These are phyloP conservation scores for Glaciozyma martinii DNA, from an alignment of 768 basidiomycete genomes.

Conservation along the genomic window DNA sequence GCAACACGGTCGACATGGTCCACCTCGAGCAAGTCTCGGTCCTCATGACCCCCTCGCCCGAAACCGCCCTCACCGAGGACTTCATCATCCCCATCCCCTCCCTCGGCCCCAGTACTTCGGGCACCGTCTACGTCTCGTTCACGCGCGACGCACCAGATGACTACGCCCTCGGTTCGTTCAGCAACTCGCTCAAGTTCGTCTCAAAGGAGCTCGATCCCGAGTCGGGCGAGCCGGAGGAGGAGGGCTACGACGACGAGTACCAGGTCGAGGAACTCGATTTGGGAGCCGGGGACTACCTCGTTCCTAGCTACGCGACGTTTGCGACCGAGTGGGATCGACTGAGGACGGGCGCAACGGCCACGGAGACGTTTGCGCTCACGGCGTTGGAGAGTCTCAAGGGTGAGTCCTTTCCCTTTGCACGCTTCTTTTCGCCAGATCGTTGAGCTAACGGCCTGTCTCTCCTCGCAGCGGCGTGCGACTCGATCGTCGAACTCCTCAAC, in stretches of 20 bases:
- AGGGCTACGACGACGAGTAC: constrained; percentile 99
- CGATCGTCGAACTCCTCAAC: constrained; percentile 87
- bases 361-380: constrained; percentile 86
- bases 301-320: constrained; percentile 90
- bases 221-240: constrained; percentile 89
- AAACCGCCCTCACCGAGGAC: constrained; percentile 73
- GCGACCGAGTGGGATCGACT: constrained; percentile 91
- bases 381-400: constrained; percentile 91
- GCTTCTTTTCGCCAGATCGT: not conserved
- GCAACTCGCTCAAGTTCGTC: constrained; percentile 82
- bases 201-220: constrained; percentile 96
- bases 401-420: constrained; percentile 41
- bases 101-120: constrained; percentile 64
- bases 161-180: constrained; percentile 76
- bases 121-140: constrained; percentile 86
- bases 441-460: constrained; percentile 1
- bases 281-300: constrained; percentile 85
- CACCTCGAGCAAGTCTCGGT: constrained; percentile 90
- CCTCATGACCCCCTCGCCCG: constrained; percentile 72
- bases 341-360: constrained; percentile 62
- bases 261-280: constrained; percentile 93
- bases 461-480: constrained; percentile 77
- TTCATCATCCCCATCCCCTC: constrained; percentile 80
- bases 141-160: constrained; percentile 66
- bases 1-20: constrained; percentile 91